phyloP scores from a whole-genome alignment of 2,329 filamentous ascomycete genomes.

The Beauveria sp. region DNA sequence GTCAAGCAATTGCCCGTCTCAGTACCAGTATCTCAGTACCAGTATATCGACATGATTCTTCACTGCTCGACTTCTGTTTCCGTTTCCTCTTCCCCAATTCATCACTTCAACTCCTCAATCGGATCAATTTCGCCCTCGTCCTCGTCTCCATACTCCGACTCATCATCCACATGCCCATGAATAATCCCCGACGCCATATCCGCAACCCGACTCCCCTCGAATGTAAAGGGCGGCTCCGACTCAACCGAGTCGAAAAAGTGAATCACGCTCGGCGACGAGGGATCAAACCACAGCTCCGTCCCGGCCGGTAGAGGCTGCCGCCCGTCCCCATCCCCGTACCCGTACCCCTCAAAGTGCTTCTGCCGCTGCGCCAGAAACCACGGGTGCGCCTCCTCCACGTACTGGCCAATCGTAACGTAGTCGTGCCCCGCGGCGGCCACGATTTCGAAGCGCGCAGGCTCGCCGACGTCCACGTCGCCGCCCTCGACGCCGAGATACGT shows the following conservation, averaged over 20 bases:
- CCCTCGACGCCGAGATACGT: conserved; percentile 1
- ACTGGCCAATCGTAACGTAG: not conserved
- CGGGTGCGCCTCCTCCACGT: not conserved
- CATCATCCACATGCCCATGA: not conserved
- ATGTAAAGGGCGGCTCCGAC: conserved; percentile 2
- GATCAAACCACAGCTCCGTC: conserved; percentile 7
- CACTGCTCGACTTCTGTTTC: too few relatives aligned
- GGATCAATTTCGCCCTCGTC: conserved; percentile 1
- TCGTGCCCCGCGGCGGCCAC: not conserved
- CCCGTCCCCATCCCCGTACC: not conserved
- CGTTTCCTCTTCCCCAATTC: too few relatives aligned
- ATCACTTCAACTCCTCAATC: not conserved
- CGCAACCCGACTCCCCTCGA: conserved; percentile 1
- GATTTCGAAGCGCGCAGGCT: not conserved
- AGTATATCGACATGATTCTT: too few relatives aligned
- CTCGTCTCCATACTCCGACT: not conserved
- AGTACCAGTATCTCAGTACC: too few relatives aligned
- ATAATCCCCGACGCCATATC: not conserved
- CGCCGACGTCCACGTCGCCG: not conserved
- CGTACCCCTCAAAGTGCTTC: conserved; percentile 1
- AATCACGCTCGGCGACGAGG: not conserved
- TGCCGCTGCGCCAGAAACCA: not conserved
- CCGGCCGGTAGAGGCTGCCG: not conserved
- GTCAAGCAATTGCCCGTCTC: too few relatives aligned
- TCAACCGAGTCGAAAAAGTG: conserved; percentile 6